These are phyloP conservation scores for Taxillus chinensis DNA, from an alignment of 164 flowering plant species.

Conservation along the genomic window DNA sequence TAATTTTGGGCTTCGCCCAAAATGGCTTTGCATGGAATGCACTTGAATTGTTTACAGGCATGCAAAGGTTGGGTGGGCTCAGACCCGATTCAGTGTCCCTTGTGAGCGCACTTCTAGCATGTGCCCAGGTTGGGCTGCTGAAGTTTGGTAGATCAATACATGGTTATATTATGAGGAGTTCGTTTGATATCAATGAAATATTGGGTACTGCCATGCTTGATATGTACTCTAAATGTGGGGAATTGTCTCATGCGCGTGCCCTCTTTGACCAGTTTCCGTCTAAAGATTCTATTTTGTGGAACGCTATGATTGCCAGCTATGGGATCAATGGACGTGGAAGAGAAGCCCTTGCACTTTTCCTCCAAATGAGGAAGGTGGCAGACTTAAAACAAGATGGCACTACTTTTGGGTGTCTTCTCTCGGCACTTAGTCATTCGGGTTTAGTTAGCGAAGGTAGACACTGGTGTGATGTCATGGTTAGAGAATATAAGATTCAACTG, in stretches of 20 bases:
- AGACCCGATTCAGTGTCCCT: constrained; percentile 34
- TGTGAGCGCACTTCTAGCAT: constrained; percentile 38
- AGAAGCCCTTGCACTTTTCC: constrained; percentile 40
- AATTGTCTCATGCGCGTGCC: constrained; percentile 24
- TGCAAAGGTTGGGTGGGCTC: constrained; percentile 30
- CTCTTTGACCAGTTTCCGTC: constrained; percentile 23
- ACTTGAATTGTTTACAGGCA: constrained; percentile 30
- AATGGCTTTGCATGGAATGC: constrained; percentile 43
- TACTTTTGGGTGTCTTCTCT: constrained; percentile 57
- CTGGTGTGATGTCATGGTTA: constrained; percentile 40
- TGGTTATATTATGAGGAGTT: constrained; percentile 31
- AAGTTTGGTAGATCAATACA: constrained; percentile 39
- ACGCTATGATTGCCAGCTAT: constrained; percentile 38
- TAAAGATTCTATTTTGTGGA: constrained; percentile 35
- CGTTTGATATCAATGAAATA: constrained; percentile 19
- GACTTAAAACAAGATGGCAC: constrained; percentile 34
- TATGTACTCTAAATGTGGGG: constrained; percentile 55
- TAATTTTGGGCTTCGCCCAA: constrained; percentile 49
- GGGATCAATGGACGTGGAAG: constrained; percentile 46
- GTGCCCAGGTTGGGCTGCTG: constrained; percentile 37
- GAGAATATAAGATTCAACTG: constrained; percentile 28
- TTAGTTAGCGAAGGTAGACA: constrained; percentile 41
- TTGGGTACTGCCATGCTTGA: constrained; percentile 39
- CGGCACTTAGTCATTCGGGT: constrained; percentile 53
- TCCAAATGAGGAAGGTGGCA: constrained; percentile 24